phyloP scores from a whole-genome alignment of 805 yeast genomes.

The Metschnikowia arizonensis region DNA sequence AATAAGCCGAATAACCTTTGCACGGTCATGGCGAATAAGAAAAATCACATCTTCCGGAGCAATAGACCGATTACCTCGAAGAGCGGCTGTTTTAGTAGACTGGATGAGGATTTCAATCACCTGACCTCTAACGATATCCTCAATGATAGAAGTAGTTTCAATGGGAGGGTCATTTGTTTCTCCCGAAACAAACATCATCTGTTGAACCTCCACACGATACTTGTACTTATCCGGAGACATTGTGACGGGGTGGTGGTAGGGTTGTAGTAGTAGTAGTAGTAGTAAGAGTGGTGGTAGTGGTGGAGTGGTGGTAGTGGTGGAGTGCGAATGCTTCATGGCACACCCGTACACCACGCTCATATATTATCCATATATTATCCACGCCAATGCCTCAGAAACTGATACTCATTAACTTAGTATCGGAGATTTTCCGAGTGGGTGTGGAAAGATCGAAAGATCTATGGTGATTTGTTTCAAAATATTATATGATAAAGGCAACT shows the following conservation, averaged over 20 bases:
- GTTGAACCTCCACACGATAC: conserved; percentile 87
- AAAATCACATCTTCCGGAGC: conserved; percentile 92
- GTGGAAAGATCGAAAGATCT: too few species aligned
- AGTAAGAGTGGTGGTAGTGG: too few species aligned
- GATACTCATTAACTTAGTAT: too few species aligned
- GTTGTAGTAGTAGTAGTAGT: neutral
- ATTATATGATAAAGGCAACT: too few species aligned
- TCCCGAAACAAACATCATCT: conserved; percentile 98
- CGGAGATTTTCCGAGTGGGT: too few species aligned
- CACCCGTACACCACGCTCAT: neutral
- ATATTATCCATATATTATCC: too few species aligned
- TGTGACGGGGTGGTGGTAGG: neutral
- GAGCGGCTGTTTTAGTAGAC: conserved; percentile 70
- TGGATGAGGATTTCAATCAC: conserved; percentile 81
- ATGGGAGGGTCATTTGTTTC: conserved; percentile 92
- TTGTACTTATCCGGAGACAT: conserved; percentile 47
- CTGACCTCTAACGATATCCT: conserved; percentile 92
- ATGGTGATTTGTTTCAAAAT: too few species aligned
- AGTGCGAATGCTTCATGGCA: neutral
- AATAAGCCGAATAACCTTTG: conserved; percentile 85
- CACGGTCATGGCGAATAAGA: conserved; percentile 85
- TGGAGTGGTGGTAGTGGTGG: too few species aligned
- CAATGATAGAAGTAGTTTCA: conserved; percentile 87
- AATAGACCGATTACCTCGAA: conserved; percentile 78
- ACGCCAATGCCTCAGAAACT: too few species aligned